phyloP scores from a whole-genome alignment of 2,329 filamentous ascomycete species.

The Davidsoniella virescens region DNA sequence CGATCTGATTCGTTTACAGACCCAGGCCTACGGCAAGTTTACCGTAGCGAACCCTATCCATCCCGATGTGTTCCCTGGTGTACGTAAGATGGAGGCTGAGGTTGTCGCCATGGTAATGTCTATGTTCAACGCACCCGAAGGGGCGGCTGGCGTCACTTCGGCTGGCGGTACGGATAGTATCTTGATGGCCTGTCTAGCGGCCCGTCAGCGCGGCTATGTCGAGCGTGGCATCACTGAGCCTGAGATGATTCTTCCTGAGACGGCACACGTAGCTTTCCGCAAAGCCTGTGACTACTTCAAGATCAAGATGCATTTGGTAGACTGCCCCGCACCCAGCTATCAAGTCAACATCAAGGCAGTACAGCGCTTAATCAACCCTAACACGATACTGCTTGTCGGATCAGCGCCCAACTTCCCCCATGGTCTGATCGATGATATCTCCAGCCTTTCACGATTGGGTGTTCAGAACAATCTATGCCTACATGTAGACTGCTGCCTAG shows the following conservation, averaged over 20 bases:
- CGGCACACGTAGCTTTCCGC: constrained; percentile 88
- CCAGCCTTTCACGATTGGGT: constrained; percentile 68
- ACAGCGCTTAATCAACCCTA: constrained; percentile 75
- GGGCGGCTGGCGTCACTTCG: constrained; percentile 74
- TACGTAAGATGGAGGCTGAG: constrained; percentile 98
- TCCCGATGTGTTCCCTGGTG: constrained; percentile 93
- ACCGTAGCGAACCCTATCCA: constrained; percentile 94
- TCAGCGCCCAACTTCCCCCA: constrained; percentile 97
- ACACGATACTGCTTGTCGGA: constrained; percentile 84
- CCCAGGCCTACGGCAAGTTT: constrained; percentile 85
- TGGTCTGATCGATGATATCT: constrained; percentile 92
- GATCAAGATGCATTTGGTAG: constrained; percentile 81
- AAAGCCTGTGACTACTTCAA: constrained; percentile 94
- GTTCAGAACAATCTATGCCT: constrained; percentile 65
- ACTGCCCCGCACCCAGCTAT: constrained; percentile 71
- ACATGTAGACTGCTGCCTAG: constrained; percentile 94
- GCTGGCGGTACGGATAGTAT: constrained; percentile 94
- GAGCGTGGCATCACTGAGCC: constrained; percentile 84
- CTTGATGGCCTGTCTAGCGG: constrained; percentile 82
- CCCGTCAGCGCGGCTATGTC: constrained; percentile 70
- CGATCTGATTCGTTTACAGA: constrained; percentile 66
- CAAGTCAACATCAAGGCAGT: constrained; percentile 69
- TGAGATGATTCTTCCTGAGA: constrained; percentile 94
- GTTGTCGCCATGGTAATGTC: constrained; percentile 86
- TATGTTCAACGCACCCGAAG: constrained; percentile 78